A percentile compares a stretch with the other conserved stretches of the same genome.
These are phyloP conservation scores for Sugiyamaella xylanicola DNA, from an alignment of 1,139 yeast genomes.

Conservation along the genomic window DNA sequence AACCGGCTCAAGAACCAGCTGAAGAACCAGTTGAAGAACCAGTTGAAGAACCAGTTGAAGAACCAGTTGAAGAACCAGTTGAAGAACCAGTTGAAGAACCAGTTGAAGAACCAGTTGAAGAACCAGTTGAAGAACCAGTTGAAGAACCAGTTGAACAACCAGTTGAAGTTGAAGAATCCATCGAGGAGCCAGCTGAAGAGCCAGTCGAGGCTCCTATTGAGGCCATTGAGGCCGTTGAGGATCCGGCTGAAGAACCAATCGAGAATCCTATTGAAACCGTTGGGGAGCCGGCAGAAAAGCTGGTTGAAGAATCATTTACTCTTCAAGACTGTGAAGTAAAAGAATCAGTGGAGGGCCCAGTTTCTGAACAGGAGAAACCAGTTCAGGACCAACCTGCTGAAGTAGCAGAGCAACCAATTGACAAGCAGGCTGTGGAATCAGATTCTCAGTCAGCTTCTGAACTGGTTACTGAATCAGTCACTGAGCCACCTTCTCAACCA, in stretches of 20 bases:
- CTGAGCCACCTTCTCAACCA: background rate
- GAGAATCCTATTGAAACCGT: constrained; percentile 17
- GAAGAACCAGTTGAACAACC: background rate
- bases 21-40: constrained; percentile 12
- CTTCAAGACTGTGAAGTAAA: too few relatives aligned
- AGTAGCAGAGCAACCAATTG: too few relatives aligned
- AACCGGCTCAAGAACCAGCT: background rate
- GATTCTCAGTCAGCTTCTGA: background rate
- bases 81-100: constrained; percentile 21
- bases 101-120: background rate
- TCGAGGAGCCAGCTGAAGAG: background rate
- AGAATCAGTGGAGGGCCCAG: too few relatives aligned
- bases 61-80: constrained; percentile 8
- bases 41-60: constrained; percentile 19
- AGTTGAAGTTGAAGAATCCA: background rate
- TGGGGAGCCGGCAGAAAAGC: constrained; percentile 21
- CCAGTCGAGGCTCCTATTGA: background rate
- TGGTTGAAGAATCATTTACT: too few relatives aligned
- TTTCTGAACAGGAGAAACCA: too few relatives aligned
- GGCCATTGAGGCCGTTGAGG: background rate
- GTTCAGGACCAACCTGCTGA: too few relatives aligned
- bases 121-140: constrained; percentile 2
- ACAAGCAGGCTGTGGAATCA: background rate
- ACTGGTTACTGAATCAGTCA: background rate
- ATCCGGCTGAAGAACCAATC: background rate